phyloP scores from a whole-genome alignment of 345 rosid species.

The Pugionium dolabratum region DNA sequence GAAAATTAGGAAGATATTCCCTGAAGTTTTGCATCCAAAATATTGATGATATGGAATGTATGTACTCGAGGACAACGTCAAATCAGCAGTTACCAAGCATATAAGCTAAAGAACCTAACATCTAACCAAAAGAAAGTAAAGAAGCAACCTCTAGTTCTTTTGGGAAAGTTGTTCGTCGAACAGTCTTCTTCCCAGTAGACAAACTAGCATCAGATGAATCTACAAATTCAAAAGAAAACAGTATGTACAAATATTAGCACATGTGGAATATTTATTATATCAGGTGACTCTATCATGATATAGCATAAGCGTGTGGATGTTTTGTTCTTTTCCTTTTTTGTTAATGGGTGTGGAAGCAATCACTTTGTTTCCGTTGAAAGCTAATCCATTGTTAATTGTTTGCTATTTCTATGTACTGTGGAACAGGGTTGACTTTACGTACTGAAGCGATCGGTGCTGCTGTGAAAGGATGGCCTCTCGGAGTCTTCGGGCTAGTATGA shows the following conservation, averaged over 20 bases:
- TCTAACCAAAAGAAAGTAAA: constrained; percentile 18
- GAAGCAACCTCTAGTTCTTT: constrained; percentile 69
- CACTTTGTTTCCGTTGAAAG: constrained; percentile 7
- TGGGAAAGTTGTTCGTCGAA: constrained; percentile 60
- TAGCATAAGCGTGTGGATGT: neutral
- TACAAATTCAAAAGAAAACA: neutral
- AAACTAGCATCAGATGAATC: constrained; percentile 36
- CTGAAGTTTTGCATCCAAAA: constrained; percentile 28
- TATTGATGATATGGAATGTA: constrained; percentile 21
- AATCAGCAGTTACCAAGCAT: constrained; percentile 17
- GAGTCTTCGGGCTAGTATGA: constrained; percentile 90
- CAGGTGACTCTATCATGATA: constrained; percentile 51
- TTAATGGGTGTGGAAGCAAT: neutral
- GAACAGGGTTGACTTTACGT: constrained; percentile 77
- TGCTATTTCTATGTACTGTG: constrained; percentile 13
- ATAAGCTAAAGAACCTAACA: constrained; percentile 21
- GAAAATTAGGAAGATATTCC: constrained; percentile 14
- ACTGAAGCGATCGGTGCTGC: constrained; percentile 82
- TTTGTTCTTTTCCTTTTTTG: neutral
- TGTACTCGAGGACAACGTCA: constrained; percentile 3
- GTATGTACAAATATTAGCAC: constrained; percentile 44
- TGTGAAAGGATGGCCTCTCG: constrained; percentile 83
- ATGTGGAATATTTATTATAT: constrained; percentile 70
- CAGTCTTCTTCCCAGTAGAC: constrained; percentile 46
- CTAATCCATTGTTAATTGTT: neutral